Evolutionary conservation across 2,329 filamentous ascomycete genomes (phyloP), one percentile per base, ranked within the genome.

Genomic region (Fragosphaeria purpurea): DNA sequence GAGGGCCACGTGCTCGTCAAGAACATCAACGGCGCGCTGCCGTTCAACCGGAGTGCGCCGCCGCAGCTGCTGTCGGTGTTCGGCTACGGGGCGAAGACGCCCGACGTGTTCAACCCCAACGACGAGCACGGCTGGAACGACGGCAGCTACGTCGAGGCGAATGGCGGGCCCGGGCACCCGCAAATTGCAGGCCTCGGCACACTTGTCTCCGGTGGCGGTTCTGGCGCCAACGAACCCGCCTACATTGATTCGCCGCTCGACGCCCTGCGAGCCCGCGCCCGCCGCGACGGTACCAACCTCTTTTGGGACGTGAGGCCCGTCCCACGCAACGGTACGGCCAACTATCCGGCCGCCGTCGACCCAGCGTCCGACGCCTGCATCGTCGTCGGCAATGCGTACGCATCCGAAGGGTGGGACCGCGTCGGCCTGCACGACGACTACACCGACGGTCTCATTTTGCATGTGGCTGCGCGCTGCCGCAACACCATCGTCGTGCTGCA

Each of bases 1-100:
- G 71, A 77, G 7, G 77, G 80, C 5, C 86, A 85, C 47, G 85
- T 90, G 32, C 72, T 94, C 1, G 71, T 94, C 48, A 94, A 94
- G 71, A 93, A 94, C 63, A 68, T 68, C 3, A 72, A 75, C 44
- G 71, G 72, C 7, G 69, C 74, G 0, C 68, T 91, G 6, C 87
- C 87, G 0, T 72, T 91, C 47, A 13, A 41, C 38, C 41, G n/a
- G 22, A 76, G 73, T 49, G 11, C 7, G 7, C 71, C 72, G 50
- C 80, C 70, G 6, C 65, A 66, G 50, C 70, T 77, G 63, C 54
- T 83, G 69, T 75, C 79, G 58, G 63, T 83, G 61, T 73, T 80
- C 68, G 67, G 84, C 56, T 70, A 80, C 72, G 47, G 44, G 10
- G 88, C 88, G 1, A 51, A 74, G 48, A 76, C 77, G 51, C 70